Conservation (phyloP, 2,329 filamentous ascomycete genomes). For the Bipolaris zeicola region DNA sequence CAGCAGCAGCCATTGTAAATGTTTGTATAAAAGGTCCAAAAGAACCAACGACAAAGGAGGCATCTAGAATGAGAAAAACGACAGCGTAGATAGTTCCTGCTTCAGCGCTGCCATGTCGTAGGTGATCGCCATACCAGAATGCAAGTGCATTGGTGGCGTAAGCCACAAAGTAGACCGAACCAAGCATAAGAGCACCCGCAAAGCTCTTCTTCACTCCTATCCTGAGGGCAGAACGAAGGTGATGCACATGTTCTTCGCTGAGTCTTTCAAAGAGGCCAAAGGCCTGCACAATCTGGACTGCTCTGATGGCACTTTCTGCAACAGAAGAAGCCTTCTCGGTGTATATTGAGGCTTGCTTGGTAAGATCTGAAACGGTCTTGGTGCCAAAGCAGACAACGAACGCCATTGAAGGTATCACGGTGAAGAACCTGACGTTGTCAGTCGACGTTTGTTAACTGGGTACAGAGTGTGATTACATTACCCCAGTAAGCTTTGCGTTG, state of each 20-base stretch:
- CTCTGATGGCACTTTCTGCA: slow-evolving; percentile 53
- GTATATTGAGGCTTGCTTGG: slow-evolving; percentile 46
- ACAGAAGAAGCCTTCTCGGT: slow-evolving; percentile 53
- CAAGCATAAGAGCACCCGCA: slow-evolving; percentile 50
- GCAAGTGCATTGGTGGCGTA: slow-evolving; percentile 55
- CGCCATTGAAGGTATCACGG: slow-evolving; percentile 57
- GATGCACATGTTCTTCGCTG: slow-evolving; percentile 45
- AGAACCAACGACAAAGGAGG: slow-evolving; percentile 66
- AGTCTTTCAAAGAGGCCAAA: slow-evolving; percentile 53
- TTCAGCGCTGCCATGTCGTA: slow-evolving; percentile 36
- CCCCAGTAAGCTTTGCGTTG: slow-evolving; percentile 50
- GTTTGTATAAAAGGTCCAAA: slow-evolving; percentile 67
- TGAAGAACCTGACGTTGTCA: slow-evolving; percentile 40
- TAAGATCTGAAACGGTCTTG: slow-evolving; percentile 48
- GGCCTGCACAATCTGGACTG: slow-evolving; percentile 56
- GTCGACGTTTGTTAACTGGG: not conserved
- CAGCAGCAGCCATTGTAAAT: slow-evolving; percentile 60
- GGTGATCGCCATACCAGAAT: slow-evolving; percentile 51
- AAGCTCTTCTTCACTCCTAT: slow-evolving; percentile 51
- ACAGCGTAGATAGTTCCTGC: slow-evolving; percentile 66
- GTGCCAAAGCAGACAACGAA: slow-evolving; percentile 52
- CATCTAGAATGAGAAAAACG: slow-evolving; percentile 68
- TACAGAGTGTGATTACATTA: slow-evolving; percentile 38
- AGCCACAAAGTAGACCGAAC: slow-evolving; percentile 52
- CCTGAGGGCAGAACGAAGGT: slow-evolving; percentile 43